Base-by-base conservation (phyloP, 306 rosid species). In the Pueraria montana region DNA sequence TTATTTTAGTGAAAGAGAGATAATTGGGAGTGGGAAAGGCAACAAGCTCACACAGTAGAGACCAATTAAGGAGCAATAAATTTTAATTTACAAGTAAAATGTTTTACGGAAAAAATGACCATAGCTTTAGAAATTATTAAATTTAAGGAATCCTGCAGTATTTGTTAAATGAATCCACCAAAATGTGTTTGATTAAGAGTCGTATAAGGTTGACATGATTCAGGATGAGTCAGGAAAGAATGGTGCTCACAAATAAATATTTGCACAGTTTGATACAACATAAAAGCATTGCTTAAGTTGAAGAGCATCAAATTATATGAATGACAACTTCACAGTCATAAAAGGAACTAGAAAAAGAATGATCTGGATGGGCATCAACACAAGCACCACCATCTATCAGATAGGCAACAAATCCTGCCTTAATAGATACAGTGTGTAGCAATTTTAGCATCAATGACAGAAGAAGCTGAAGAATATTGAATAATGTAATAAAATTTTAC, bases 401-500 rank as follows among this genome's bases (percentile, higher is more conserved):
- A 26, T 68, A 69, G 63, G 64, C 46, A 50, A 46, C 55, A 73
- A 46, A 64, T 64, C 32, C 59, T 68, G 40, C 53, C 50, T 42
- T 72, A 40, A 67, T 42, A 65, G 58, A 88, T 42, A 55, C 17
- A 62, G 23, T 27, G 30, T 11, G 32, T 9, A 27, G 77, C 65
- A 45, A 32, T 3, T 65, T 76, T 58, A 23, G 72, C 20, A 63
- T 80, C 68, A 58, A 72, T 5, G 68, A 62, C 52, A 24, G 69
- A 46, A 53, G 56, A 27, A 75, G 21, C 16, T 73, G 40, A 8
- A 46, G 67, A 45, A 48, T 56, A 46, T 50, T n/a, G 58, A 72
- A 63, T 10, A 64, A 82, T n/a, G 63, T 34, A 66, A 49, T 84
- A 55, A 82, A 27, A 68, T 82, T 82, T 89, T 92, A 84, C 99